Conservation (phyloP, 2,329 filamentous ascomycete genomes). For the Elsinoe australis region DNA sequence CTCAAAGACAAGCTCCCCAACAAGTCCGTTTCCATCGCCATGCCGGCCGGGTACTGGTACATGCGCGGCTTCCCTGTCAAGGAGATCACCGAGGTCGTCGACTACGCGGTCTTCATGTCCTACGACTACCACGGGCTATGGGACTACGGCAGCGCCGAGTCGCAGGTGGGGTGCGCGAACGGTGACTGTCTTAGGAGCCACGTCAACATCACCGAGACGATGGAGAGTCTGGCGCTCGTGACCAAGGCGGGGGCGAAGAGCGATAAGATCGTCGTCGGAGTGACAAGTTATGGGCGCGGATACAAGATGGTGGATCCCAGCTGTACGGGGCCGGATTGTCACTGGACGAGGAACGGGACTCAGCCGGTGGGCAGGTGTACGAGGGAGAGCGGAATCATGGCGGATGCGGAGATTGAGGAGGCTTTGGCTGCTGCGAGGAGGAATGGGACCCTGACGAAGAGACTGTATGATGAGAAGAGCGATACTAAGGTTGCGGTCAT, state of each 20-base stretch:
- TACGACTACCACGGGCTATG: slow-evolving; percentile 34
- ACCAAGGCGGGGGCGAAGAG: slow-evolving; percentile 21
- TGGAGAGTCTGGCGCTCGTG: slow-evolving; percentile 21
- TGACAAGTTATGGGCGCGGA: slow-evolving; percentile 32
- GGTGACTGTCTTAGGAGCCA: slow-evolving; percentile 29
- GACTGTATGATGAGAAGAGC: not conserved
- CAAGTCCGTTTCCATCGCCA: slow-evolving; percentile 24
- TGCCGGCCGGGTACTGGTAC: slow-evolving; percentile 28
- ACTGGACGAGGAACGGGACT: slow-evolving; percentile 16
- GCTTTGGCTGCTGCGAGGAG: slow-evolving; percentile 23
- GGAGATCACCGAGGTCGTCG: slow-evolving; percentile 21
- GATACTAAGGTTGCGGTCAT: slow-evolving; percentile 20
- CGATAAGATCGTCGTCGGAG: slow-evolving; percentile 32
- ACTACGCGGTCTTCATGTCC: slow-evolving; percentile 30
- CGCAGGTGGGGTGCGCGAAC: slow-evolving; percentile 26
- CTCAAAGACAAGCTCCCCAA: slow-evolving; percentile 10
- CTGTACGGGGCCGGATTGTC: slow-evolving; percentile 26
- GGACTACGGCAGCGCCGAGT: slow-evolving; percentile 30
- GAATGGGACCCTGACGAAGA: slow-evolving; percentile 17
- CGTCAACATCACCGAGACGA: slow-evolving; percentile 24
- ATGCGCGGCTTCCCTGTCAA: slow-evolving; percentile 24
- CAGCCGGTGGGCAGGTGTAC: slow-evolving; percentile 25
- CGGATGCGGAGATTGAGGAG: slow-evolving; percentile 29
- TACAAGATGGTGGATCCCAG: slow-evolving; percentile 31
- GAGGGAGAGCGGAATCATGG: slow-evolving; percentile 29